Percentiles rank a stretch among this genome's conserved stretches.
Evolutionary conservation across 2,329 filamentous ascomycete species (phyloP).

Genomic region (Colletotrichum ledebouriae): DNA sequence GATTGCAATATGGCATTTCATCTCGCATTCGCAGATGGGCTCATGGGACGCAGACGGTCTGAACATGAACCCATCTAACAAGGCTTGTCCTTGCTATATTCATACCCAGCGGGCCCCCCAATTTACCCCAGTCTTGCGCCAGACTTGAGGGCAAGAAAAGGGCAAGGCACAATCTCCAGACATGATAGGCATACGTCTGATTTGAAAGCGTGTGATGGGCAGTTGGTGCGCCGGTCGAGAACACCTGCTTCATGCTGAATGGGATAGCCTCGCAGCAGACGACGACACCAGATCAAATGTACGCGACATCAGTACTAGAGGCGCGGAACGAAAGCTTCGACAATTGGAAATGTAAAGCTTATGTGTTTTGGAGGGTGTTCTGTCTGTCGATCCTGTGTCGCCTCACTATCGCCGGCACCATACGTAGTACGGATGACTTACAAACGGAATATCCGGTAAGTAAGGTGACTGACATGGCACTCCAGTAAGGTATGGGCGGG

Average conservation of each 20-base stretch:
- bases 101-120: conserved; percentile 4
- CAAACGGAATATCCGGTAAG: not conserved
- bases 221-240: conserved; percentile 19
- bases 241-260: conserved; percentile 34
- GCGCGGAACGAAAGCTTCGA: not conserved
- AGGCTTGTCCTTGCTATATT: conserved; percentile 24
- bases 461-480: no score
- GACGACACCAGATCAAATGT: conserved; percentile 9
- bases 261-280: conserved; percentile 25
- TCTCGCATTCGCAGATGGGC: conserved; percentile 7
- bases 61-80: conserved; percentile 28
- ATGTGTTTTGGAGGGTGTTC: conserved; percentile 12
- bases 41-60: conserved; percentile 29
- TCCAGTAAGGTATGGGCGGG: no score
- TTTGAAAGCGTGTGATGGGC: conserved; percentile 15
- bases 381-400: conserved; percentile 17
- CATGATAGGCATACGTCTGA: conserved; percentile 30
- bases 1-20: conserved; percentile 23
- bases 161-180: conserved; percentile 30
- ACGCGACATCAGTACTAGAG: not conserved
- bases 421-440: not conserved
- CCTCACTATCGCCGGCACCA: conserved; percentile 15
- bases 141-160: conserved; percentile 4
- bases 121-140: conserved; percentile 15
- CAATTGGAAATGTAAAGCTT: conserved; percentile 27